These are phyloP conservation scores for Kwoniella shandongensis DNA, from an alignment of 768 basidiomycete species.

Conservation along the genomic window DNA sequence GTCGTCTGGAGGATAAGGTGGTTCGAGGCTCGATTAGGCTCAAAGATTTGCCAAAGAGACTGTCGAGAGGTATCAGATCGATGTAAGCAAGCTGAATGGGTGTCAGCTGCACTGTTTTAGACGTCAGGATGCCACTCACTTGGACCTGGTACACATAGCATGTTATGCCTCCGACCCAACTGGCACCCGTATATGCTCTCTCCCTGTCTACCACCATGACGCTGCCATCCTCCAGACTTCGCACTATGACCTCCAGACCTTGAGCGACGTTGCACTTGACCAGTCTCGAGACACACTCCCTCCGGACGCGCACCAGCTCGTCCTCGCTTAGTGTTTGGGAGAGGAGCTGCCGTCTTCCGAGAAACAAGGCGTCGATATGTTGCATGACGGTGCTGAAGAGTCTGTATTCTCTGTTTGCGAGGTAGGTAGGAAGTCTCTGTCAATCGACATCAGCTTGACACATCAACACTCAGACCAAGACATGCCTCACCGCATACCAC, in stretches of 20 bases:
- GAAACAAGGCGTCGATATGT: conserved; percentile 86
- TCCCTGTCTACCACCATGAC: conserved; percentile 88
- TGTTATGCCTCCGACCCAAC: conserved; percentile 55
- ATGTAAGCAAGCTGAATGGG: conserved; percentile 47
- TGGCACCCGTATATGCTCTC: conserved; percentile 56
- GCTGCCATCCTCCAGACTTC: conserved; percentile 86
- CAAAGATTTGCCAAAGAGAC: conserved; percentile 25
- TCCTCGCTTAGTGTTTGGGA: conserved; percentile 82
- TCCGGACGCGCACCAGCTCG: conserved; percentile 75
- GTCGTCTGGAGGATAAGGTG: neutral
- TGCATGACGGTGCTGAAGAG: conserved; percentile 81
- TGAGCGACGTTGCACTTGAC: conserved; percentile 89
- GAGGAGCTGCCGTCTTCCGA: conserved; percentile 85
- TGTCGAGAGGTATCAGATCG: conserved; percentile 46
- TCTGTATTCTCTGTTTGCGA: conserved; percentile 82
- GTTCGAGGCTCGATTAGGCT: conserved; percentile 18
- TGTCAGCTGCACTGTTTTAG: neutral
- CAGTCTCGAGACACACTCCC: conserved; percentile 81
- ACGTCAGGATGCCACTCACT: conserved; percentile 19
- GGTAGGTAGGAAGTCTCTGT: conserved; percentile 74
- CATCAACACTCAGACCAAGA: neutral
- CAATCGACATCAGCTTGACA: conserved; percentile 7
- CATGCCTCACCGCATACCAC: conserved; percentile 64
- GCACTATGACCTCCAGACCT: conserved; percentile 90
- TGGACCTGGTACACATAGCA: conserved; percentile 66